These are phyloP conservation scores for Arthrocladium fulminans DNA, from an alignment of 2,329 filamentous ascomycete genomes.

Conservation along the genomic window DNA sequence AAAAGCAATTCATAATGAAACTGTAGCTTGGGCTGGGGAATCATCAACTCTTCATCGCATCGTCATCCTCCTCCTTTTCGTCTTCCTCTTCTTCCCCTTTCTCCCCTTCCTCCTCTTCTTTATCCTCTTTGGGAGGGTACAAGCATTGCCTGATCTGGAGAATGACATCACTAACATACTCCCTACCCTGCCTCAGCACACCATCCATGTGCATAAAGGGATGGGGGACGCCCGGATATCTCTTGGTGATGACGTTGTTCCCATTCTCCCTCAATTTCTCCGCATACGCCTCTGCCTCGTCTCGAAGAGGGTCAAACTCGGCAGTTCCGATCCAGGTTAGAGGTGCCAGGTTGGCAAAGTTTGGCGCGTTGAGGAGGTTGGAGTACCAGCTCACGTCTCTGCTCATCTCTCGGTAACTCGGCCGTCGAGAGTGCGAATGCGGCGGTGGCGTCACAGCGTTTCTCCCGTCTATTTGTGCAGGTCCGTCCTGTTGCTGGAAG, in stretches of 20 bases:
- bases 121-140: conserved; percentile 9
- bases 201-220: conserved; percentile 23
- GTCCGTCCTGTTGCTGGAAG: background rate
- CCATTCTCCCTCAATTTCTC: conserved; percentile 18
- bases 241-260: conserved; percentile 17
- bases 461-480: background rate
- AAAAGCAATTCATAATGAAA: too few species aligned
- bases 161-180: conserved; percentile 23
- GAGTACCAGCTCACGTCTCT: conserved; percentile 21
- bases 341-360: conserved; percentile 20
- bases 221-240: conserved; percentile 22
- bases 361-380: conserved; percentile 20
- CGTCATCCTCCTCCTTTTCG: background rate
- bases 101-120: background rate
- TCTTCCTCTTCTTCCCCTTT: background rate
- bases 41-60: background rate
- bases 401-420: conserved; percentile 16
- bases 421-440: background rate
- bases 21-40: too few species aligned
- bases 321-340: conserved; percentile 21
- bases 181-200: conserved; percentile 18
- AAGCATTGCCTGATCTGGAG: conserved; percentile 16
- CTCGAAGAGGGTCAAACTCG: conserved; percentile 20
- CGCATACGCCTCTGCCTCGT: conserved; percentile 23
- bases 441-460: background rate